Conservation (phyloP, 139 green algal species). For the Dunaliella primolecta region DNA sequence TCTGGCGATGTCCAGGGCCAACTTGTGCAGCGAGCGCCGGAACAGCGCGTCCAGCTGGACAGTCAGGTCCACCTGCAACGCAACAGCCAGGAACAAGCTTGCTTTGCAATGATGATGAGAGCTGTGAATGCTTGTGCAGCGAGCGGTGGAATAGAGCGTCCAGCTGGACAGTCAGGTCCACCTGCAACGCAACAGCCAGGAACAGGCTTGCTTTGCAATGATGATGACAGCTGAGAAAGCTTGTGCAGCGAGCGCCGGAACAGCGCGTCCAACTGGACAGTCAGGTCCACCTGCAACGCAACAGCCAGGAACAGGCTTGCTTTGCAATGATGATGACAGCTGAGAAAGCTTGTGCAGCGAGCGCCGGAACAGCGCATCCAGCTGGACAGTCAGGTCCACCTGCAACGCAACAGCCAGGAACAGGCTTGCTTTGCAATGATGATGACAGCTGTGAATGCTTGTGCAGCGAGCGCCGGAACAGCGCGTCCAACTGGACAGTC, state of each 20-base stretch:
- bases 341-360: slow-evolving; percentile 64
- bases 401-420: too few relatives aligned
- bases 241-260: slow-evolving; percentile 66
- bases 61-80: slow-evolving; percentile 25
- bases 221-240: too few relatives aligned
- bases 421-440: too few relatives aligned
- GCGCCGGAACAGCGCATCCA: slow-evolving; percentile 71
- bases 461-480: slow-evolving; percentile 66
- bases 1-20: slow-evolving; percentile 70
- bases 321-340: too few relatives aligned
- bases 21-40: slow-evolving; percentile 61
- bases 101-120: too few relatives aligned
- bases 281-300: slow-evolving; percentile 28
- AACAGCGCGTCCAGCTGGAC: slow-evolving; percentile 70
- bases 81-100: too few relatives aligned
- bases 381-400: slow-evolving; percentile 36
- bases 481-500: slow-evolving; percentile 60
- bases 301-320: too few relatives aligned
- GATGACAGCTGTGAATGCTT: too few relatives aligned
- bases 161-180: slow-evolving; percentile 69
- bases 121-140: slow-evolving; percentile 64
- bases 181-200: slow-evolving; percentile 63
- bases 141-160: slow-evolving; percentile 66
- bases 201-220: too few relatives aligned
- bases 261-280: slow-evolving; percentile 65